These are phyloP conservation scores for Chaetoscypha palmicola DNA, from an alignment of 2,329 filamentous ascomycete species.

Conservation along the genomic window DNA sequence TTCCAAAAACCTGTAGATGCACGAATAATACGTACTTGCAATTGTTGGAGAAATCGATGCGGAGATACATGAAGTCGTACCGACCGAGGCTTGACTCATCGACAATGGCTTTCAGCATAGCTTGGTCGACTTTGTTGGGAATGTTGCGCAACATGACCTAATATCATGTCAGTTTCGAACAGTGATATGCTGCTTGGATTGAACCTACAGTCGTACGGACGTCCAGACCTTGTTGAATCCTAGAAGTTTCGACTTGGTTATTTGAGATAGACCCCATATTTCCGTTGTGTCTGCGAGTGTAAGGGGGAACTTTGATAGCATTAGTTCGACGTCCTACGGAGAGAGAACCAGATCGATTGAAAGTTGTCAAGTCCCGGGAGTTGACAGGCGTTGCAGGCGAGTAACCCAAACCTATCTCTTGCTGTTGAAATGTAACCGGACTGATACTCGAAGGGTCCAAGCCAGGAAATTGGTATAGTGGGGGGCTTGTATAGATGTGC, in stretches of 20 bases:
- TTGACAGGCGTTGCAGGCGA: conserved; percentile 8
- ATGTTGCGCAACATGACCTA: conserved; percentile 94
- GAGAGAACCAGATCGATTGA: conserved; percentile 11
- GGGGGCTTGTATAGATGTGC: background rate
- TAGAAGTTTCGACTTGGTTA: conserved; percentile 54
- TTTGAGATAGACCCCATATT: conserved; percentile 43
- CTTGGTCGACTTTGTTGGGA: conserved; percentile 78
- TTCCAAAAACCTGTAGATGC: background rate
- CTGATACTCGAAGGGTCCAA: background rate
- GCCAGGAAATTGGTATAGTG: conserved; percentile 4
- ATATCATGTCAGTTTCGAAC: conserved; percentile 10
- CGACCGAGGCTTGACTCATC: conserved; percentile 72
- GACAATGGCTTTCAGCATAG: conserved; percentile 70
- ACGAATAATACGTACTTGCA: conserved; percentile 60
- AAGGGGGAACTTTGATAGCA: conserved; percentile 33
- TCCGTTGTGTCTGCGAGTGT: conserved; percentile 31
- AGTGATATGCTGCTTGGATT: conserved; percentile 1
- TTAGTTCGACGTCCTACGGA: conserved; percentile 34
- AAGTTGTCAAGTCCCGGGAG: conserved; percentile 9
- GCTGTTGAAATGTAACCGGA: conserved; percentile 2
- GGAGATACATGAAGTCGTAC: conserved; percentile 92
- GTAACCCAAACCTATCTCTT: background rate
- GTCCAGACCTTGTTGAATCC: conserved; percentile 60
- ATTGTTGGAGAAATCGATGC: conserved; percentile 80
- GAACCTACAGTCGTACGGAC: conserved; percentile 64